Evolutionary conservation across 2,329 filamentous ascomycete genomes (phyloP).

Genomic region (Penicillium sp.): DNA sequence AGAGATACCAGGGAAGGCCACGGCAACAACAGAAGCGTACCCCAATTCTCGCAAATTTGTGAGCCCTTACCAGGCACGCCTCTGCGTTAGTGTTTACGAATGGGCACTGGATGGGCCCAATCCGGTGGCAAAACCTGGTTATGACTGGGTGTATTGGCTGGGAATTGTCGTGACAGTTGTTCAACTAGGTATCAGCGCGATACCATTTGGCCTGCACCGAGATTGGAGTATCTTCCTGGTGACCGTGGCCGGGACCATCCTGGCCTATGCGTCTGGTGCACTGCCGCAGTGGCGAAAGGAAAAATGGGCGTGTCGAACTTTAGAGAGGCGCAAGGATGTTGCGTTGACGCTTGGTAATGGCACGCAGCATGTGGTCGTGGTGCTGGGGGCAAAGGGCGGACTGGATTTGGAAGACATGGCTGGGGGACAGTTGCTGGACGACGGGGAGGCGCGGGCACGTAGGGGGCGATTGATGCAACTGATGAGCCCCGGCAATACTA

Average conservation of each 20-base stretch:
- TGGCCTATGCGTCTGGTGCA: conserved; percentile 36
- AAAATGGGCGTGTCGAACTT: conserved; percentile 43
- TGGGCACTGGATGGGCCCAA: background rate
- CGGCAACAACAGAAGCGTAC: background rate
- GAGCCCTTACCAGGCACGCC: background rate
- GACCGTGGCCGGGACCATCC: conserved; percentile 37
- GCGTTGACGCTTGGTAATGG: conserved; percentile 44
- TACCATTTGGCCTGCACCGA: conserved; percentile 31
- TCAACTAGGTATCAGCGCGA: conserved; percentile 35
- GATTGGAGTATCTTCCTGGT: conserved; percentile 46
- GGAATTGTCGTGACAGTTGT: conserved; percentile 22
- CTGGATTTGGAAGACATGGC: conserved; percentile 47
- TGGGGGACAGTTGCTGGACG: conserved; percentile 13
- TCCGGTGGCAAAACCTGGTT: background rate
- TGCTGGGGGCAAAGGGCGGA: conserved; percentile 34
- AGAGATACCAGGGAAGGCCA: conserved; percentile 10
- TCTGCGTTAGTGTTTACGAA: conserved; percentile 19
- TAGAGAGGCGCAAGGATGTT: conserved; percentile 30
- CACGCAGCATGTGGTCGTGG: conserved; percentile 40
- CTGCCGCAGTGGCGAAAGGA: conserved; percentile 47
- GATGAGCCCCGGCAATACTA: conserved; percentile 5
- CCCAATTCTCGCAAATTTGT: background rate
- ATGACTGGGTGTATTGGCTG: conserved; percentile 18
- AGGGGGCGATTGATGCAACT: background rate
- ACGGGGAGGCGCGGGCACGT: background rate